Percentiles rank a stretch among this genome's conserved stretches.
phyloP scores from a whole-genome alignment of 225 moss, liverwort and hornwort species.

The Pseudoscleropodium purum region DNA sequence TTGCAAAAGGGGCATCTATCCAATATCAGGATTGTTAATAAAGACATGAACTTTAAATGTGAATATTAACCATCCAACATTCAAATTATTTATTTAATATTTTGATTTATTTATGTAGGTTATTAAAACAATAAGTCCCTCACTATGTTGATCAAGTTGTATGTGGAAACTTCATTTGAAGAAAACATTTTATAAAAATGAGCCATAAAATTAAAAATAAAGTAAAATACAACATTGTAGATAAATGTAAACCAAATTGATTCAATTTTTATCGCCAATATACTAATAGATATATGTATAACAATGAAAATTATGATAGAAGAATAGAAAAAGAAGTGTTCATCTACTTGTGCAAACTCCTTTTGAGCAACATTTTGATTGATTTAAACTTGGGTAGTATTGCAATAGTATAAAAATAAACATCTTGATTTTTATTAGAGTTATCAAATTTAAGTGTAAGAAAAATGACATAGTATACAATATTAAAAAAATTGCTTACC shows the following conservation, averaged over 20 bases:
- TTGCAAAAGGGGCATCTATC: background rate
- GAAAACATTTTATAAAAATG: background rate
- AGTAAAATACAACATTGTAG: background rate
- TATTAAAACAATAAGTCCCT: background rate
- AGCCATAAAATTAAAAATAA: background rate
- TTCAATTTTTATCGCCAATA: background rate
- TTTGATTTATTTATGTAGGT: background rate
- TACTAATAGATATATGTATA: background rate
- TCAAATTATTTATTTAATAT: background rate
- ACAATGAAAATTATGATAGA: background rate
- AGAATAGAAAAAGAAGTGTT: fast-evolving
- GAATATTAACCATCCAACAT: background rate
- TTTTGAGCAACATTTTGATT: background rate
- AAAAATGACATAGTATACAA: background rate
- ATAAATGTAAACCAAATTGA: background rate
- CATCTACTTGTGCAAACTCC: background rate
- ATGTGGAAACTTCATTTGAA: background rate
- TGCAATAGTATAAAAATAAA: background rate
- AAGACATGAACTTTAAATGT: background rate
- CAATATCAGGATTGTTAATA: background rate
- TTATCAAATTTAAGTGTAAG: background rate
- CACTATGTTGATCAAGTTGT: background rate
- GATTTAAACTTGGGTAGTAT: background rate
- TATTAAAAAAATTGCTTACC: background rate
- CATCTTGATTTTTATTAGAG: background rate